phyloP scores from a whole-genome alignment of 139 green algal species.

The Picochlorum costavermella region DNA sequence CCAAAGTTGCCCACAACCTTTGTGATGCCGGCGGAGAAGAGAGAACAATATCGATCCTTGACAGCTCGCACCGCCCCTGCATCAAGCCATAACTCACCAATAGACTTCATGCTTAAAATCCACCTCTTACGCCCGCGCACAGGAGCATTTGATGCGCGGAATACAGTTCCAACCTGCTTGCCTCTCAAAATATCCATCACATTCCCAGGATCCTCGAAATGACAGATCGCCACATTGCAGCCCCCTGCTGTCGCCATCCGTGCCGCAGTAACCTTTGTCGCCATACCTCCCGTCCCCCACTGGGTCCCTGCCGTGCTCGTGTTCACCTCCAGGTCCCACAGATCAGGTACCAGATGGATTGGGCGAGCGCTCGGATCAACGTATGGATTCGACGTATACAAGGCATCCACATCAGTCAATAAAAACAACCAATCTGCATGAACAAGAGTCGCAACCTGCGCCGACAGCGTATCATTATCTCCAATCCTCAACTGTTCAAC shows the following conservation, averaged over 20 bases:
- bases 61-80: conserved; percentile 63
- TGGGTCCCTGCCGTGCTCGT: conserved; percentile 53
- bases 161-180: conserved; percentile 38
- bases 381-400: conserved; percentile 80
- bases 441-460: conserved; percentile 82
- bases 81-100: conserved; percentile 61
- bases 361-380: conserved; percentile 33
- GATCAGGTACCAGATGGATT: conserved; percentile 70
- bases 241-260: conserved; percentile 80
- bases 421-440: conserved; percentile 87
- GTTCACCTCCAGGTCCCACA: conserved; percentile 49
- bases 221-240: conserved; percentile 68
- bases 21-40: conserved; percentile 73
- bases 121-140: conserved; percentile 71
- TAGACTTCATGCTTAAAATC: conserved; percentile 64
- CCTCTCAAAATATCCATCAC: conserved; percentile 48
- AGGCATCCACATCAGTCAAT: conserved; percentile 84
- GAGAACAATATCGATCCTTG: conserved; percentile 50
- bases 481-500: conserved; percentile 82
- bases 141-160: conserved; percentile 34
- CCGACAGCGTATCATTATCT: conserved; percentile 93
- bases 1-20: conserved; percentile 45
- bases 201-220: conserved; percentile 30
- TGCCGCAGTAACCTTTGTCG: conserved; percentile 88
- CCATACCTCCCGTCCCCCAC: conserved; percentile 92